phyloP scores from a whole-genome alignment of 1,284 basidiomycete genomes.

The Lentinus polychrous region DNA sequence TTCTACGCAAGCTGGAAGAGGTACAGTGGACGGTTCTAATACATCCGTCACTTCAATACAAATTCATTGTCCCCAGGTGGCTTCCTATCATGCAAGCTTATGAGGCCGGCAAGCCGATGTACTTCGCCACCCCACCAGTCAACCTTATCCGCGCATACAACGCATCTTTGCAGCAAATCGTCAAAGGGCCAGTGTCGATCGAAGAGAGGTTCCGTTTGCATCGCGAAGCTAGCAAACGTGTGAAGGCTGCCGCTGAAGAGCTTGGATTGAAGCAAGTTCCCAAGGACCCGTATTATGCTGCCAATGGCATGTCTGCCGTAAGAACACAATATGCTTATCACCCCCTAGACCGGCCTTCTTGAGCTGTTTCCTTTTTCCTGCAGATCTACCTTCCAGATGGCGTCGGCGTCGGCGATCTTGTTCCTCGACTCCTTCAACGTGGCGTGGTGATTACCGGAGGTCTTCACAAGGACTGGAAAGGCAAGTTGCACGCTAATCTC shows the following conservation, averaged over 20 bases:
- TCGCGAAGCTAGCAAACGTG: conserved; percentile 60
- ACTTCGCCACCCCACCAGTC: conserved; percentile 94
- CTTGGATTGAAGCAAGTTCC: conserved; percentile 78
- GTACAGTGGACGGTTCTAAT: conserved; percentile 26
- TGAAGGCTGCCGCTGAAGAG: conserved; percentile 66
- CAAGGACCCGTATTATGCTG: conserved; percentile 53
- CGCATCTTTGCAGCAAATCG: conserved; percentile 73
- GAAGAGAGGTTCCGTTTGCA: conserved; percentile 80
- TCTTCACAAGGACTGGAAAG: conserved; percentile 83
- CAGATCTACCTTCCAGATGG: conserved; percentile 8
- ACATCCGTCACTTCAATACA: not conserved
- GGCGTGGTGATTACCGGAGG: conserved; percentile 87
- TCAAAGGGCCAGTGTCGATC: conserved; percentile 51
- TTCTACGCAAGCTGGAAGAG: conserved; percentile 93
- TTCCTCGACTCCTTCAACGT: conserved; percentile 63
- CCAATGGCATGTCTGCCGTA: conserved; percentile 91
- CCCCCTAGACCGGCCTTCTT: not conserved
- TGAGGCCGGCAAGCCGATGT: conserved; percentile 65
- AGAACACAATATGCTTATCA: conserved; percentile 46
- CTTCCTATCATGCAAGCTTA: conserved; percentile 92
- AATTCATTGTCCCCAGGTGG: conserved; percentile 55
- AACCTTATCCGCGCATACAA: conserved; percentile 93
- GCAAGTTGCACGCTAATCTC: conserved; percentile 36
- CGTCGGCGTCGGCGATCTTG: conserved; percentile 57
- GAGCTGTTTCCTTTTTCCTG: no score